Conservation (phyloP, 1,284 basidiomycete genomes). For the Apiotrichum siamense region DNA sequence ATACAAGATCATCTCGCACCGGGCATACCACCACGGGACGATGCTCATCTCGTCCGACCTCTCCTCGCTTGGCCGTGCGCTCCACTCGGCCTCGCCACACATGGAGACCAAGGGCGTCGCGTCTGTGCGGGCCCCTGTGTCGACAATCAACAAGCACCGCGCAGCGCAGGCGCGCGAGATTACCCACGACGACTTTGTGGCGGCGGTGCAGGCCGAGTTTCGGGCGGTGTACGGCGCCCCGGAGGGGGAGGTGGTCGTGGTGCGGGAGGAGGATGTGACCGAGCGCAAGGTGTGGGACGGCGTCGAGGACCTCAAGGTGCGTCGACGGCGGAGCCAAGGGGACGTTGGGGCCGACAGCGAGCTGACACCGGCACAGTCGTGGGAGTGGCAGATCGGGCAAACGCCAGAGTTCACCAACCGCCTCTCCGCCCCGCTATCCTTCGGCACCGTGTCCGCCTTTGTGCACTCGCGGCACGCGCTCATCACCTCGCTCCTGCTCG, state of each 20-base stretch:
- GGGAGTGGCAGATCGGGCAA: constrained; percentile 91
- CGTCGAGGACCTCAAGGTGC: constrained; percentile 54
- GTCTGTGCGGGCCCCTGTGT: constrained; percentile 82
- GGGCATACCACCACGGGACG: constrained; percentile 98
- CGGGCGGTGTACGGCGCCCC: constrained; percentile 54
- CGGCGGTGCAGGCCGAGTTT: constrained; percentile 69
- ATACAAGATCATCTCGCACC: constrained; percentile 85
- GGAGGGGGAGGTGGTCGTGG: constrained; percentile 51
- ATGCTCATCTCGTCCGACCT: constrained; percentile 87
- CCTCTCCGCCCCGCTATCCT: constrained; percentile 30
- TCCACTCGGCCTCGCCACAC: constrained; percentile 60
- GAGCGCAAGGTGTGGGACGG: constrained; percentile 58
- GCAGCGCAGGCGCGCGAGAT: constrained; percentile 35
- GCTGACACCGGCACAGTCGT: constrained; percentile 57
- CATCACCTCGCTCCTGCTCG: constrained; percentile 42
- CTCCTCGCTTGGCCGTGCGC: constrained; percentile 62
- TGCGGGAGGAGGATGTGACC: constrained; percentile 50
- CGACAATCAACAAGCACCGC: constrained; percentile 62
- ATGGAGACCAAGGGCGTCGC: constrained; percentile 81
- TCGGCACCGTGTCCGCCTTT: constrained; percentile 31
- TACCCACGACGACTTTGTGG: constrained; percentile 65
- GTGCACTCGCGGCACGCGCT: constrained; percentile 50
- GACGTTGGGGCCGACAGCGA: no score
- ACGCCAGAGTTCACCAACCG: constrained; percentile 77
- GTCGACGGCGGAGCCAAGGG: no score